These are phyloP conservation scores for Vanilla planifolia DNA, from an alignment of 106 monocot genomes.

Conservation along the genomic window DNA sequence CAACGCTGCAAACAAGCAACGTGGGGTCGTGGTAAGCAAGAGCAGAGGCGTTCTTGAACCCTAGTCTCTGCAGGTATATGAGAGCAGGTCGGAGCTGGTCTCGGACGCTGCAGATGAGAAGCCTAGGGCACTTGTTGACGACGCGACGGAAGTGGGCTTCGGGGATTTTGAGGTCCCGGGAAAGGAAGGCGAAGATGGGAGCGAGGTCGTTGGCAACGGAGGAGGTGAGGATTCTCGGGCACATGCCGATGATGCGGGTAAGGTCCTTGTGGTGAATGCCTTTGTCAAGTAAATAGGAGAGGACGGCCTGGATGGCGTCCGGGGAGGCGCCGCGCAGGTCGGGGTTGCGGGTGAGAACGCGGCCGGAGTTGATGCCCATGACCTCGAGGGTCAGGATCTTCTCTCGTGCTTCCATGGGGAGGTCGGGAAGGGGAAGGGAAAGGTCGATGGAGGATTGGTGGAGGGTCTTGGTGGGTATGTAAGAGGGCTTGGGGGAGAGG, in stretches of 20 bases:
- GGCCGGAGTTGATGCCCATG: slow-evolving; percentile 74
- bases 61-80: slow-evolving; percentile 51
- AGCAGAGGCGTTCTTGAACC: slow-evolving; percentile 35
- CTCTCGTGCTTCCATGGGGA: slow-evolving; percentile 48
- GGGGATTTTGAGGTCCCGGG: slow-evolving; percentile 38
- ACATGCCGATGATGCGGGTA: slow-evolving; percentile 55
- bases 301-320: slow-evolving; percentile 53
- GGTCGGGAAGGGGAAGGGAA: slow-evolving; percentile 34
- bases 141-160: slow-evolving; percentile 24
- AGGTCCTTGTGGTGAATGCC: slow-evolving; percentile 79
- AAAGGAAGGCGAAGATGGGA: slow-evolving; percentile 80
- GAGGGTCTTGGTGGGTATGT: neutral
- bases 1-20: slow-evolving; percentile 70
- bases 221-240: slow-evolving; percentile 61
- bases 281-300: slow-evolving; percentile 64
- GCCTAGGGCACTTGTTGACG: slow-evolving; percentile 73
- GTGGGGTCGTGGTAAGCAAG: slow-evolving; percentile 53
- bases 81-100: slow-evolving; percentile 74
- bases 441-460: neutral
- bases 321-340: slow-evolving; percentile 41
- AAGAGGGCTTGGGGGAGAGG: slow-evolving; percentile 10
- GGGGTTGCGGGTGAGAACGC: slow-evolving; percentile 49
- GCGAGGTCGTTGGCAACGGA: slow-evolving; percentile 30
- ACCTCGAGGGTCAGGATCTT: slow-evolving; percentile 78
- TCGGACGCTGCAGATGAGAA: slow-evolving; percentile 49